phyloP scores from a whole-genome alignment of 305 asterid genomes.

The Fraxinus ornus region DNA sequence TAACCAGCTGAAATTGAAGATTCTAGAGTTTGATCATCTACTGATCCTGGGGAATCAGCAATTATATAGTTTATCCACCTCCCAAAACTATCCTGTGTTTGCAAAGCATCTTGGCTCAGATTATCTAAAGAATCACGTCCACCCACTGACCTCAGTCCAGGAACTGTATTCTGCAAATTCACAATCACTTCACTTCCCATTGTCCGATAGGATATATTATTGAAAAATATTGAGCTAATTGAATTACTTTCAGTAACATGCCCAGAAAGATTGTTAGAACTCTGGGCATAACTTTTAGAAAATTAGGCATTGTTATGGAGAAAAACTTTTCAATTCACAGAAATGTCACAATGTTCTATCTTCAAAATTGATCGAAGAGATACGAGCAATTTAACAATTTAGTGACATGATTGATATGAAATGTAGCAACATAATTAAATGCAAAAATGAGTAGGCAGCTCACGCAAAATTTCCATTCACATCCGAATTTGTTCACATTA shows the following conservation, averaged over 20 bases:
- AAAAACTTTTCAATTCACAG: slow-evolving; percentile 11
- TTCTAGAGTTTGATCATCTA: slow-evolving; percentile 43
- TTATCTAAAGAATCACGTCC: slow-evolving; percentile 31
- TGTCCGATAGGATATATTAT: slow-evolving; percentile 33
- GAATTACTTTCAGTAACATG: slow-evolving; percentile 39
- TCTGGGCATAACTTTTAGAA: slow-evolving; percentile 38
- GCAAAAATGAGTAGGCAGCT: neutral
- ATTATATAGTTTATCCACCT: slow-evolving; percentile 49
- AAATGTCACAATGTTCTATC: slow-evolving; percentile 3
- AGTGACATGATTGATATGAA: neutral
- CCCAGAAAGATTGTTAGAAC: slow-evolving; percentile 37
- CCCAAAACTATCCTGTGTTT: slow-evolving; percentile 63
- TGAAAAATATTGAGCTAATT: slow-evolving; percentile 27
- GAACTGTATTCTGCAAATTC: slow-evolving; percentile 33
- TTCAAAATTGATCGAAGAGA: slow-evolving; percentile 12
- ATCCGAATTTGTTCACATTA: neutral
- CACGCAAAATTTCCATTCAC: neutral
- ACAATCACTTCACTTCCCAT: slow-evolving; percentile 30
- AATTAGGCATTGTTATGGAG: slow-evolving; percentile 33
- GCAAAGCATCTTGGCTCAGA: slow-evolving; percentile 39
- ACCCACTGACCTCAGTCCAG: slow-evolving; percentile 31
- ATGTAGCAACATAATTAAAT: neutral
- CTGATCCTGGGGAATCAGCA: slow-evolving; percentile 62
- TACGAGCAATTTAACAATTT: neutral
- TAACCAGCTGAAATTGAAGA: slow-evolving; percentile 41